phyloP scores from a whole-genome alignment of 2,329 filamentous ascomycete species.

The Cercospora sojina region DNA sequence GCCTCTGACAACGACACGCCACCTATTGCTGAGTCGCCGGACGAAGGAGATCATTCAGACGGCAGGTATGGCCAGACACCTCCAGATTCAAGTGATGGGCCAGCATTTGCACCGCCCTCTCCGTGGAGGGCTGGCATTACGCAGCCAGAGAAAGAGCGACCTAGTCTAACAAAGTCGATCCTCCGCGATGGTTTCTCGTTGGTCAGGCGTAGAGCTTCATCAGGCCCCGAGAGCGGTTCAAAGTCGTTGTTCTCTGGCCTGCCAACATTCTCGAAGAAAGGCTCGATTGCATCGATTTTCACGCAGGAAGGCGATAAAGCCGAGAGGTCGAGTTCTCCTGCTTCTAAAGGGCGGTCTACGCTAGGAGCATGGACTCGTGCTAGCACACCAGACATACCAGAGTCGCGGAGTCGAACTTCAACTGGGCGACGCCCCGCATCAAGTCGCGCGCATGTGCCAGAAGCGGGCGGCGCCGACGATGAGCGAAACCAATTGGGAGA shows the following conservation, averaged over 20 bases:
- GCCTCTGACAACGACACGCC: constrained; percentile 3
- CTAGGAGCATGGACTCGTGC: background rate
- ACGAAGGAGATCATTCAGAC: constrained; percentile 9
- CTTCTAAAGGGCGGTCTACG: background rate
- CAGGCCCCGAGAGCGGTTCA: constrained; percentile 38
- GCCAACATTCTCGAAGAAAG: constrained; percentile 34
- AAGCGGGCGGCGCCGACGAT: constrained; percentile 23
- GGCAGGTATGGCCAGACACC: background rate
- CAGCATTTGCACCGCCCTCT: constrained; percentile 40
- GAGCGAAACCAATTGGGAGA: constrained; percentile 24
- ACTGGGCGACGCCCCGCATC: background rate
- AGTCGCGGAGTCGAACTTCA: background rate
- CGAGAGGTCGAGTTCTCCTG: background rate
- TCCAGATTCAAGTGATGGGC: background rate
- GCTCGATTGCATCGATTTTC: constrained; percentile 32
- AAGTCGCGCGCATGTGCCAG: background rate
- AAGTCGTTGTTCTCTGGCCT: constrained; percentile 34
- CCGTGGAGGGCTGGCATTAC: constrained; percentile 46
- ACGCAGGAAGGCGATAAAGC: constrained; percentile 17
- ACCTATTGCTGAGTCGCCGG: constrained; percentile 6
- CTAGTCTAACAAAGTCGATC: constrained; percentile 30
- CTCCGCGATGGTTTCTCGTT: constrained; percentile 43
- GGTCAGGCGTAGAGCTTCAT: constrained; percentile 41
- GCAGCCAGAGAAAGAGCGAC: constrained; percentile 37
- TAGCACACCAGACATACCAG: background rate